A percentile compares a stretch with the other conserved stretches of the same genome.
Evolutionary conservation across 1,284 basidiomycete genomes (phyloP).

Genomic region (Puccinia novopanici): DNA sequence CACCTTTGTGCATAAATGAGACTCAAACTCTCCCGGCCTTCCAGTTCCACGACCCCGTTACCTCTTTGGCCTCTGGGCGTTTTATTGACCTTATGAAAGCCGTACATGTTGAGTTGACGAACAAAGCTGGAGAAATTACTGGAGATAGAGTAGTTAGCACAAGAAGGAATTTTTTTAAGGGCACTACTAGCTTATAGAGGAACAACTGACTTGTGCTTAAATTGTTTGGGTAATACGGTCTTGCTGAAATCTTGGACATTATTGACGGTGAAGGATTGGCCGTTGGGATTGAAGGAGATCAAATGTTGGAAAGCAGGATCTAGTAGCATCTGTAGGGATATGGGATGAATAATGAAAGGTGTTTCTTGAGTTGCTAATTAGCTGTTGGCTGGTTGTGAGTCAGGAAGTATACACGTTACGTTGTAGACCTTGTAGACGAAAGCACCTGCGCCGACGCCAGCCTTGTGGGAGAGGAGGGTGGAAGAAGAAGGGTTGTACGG

Average conservation of each 20-base stretch:
- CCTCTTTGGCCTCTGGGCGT: conserved; percentile 79
- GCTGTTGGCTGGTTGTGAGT: too few species aligned
- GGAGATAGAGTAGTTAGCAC: neutral
- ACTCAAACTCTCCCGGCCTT: too few species aligned
- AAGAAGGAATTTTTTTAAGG: neutral
- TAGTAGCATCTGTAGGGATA: conserved; percentile 48
- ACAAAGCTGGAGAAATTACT: conserved; percentile 82
- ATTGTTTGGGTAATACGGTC: conserved; percentile 59
- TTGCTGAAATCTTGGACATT: conserved; percentile 59
- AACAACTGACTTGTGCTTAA: conserved; percentile 57
- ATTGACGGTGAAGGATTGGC: conserved; percentile 53
- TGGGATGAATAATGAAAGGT: too few species aligned
- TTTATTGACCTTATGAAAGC: conserved; percentile 63
- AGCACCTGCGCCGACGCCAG: conserved; percentile 45
- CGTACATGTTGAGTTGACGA: conserved; percentile 84
- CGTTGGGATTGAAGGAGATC: conserved; percentile 50
- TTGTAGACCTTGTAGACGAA: conserved; percentile 53
- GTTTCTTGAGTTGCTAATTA: too few species aligned
- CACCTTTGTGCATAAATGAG: too few species aligned
- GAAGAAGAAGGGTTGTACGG: conserved; percentile 20
- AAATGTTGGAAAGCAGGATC: conserved; percentile 52
- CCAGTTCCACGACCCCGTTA: too few species aligned
- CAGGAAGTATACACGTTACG: conserved; percentile 40
- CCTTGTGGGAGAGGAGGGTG: conserved; percentile 16
- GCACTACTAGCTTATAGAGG: neutral